Base-by-base conservation (phyloP, 2,329 filamentous ascomycete species). In the Exophiala xenobiotica region DNA sequence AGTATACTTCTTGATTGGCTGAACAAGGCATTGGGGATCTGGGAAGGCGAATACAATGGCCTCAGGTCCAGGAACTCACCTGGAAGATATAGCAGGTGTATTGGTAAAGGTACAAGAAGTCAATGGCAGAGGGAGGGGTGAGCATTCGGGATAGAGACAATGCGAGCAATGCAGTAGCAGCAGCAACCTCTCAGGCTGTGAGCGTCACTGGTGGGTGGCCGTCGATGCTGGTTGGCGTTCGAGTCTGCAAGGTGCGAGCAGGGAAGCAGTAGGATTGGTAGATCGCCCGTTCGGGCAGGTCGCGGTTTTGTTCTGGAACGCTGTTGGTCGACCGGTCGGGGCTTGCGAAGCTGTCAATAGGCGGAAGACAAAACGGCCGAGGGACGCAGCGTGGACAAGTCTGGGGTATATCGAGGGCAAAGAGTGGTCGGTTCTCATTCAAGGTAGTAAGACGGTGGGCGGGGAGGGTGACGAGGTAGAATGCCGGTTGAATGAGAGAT, bases 141-240 rank as follows among this genome's bases (percentile, higher is more conserved):
- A 44, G 38, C 31, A 22, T 27, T 26, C 43, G 38, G 49, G 31
- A 46, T 39, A 23, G 24, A 48, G 38, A 23, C 19, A 12, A 47
- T 42, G 46, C 38, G 44, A 43, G 46, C 45, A 27, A 40, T 19
- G 27, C 41, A 27, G 43, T 26, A 44, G 41, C 35, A 29, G n/a
- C n/a, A n/a, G n/a, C n/a, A n/a, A n/a, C 40, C 29, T 23, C 33
- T 42, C 31, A 52, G 19, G 42, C 23, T 48, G 46, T 46, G 51
- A 31, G 55, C 49, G 55, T 58, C 51, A 55, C 29, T 53, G 49
- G 49, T 48, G 55, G 48, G 55, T 51, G 52, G 52, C 42, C 33
- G 45, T 22, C 26, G 23, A 48, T 23, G 22, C 33, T 55, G 52
- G 49, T 53, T 58, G 51, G 55, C 46, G 40, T 24, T 37, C 31